Conservation (phyloP, 2,329 filamentous ascomycete genomes). For the Hirsutella thompsonii region DNA sequence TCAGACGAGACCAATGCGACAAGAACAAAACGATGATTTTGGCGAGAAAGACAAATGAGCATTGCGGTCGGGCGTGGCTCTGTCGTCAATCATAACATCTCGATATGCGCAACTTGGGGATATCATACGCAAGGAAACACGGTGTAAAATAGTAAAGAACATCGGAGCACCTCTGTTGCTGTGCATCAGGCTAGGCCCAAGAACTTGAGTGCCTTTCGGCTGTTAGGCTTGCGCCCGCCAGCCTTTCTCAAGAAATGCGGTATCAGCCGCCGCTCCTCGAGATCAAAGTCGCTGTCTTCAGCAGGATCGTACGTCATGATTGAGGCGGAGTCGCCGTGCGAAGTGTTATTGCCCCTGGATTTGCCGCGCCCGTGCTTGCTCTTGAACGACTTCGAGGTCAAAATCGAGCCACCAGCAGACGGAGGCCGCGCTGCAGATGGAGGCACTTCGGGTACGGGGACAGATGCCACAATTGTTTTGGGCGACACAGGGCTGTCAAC, state of each 20-base stretch:
- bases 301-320: constrained; percentile 22
- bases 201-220: constrained; percentile 40
- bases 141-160: not conserved
- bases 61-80: not conserved
- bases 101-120: not conserved
- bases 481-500: constrained; percentile 9
- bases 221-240: constrained; percentile 25
- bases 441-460: constrained; percentile 4
- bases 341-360: constrained; percentile 9
- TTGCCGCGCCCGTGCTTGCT: constrained; percentile 16
- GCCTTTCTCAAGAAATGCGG: constrained; percentile 29
- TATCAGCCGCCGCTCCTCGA: constrained; percentile 39
- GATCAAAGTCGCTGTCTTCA: constrained; percentile 29
- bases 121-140: not conserved
- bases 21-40: not conserved
- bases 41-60: not conserved
- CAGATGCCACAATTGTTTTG: not conserved
- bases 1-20: no score
- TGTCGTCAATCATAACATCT: constrained; percentile 1
- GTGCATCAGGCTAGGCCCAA: constrained; percentile 28
- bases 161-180: not conserved
- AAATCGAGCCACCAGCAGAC: constrained; percentile 11
- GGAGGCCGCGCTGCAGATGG: constrained; percentile 2
- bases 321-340: constrained; percentile 14
- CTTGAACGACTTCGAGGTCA: constrained; percentile 15